Percentiles rank a stretch among this genome's conserved stretches.
Conservation (phyloP, 2,329 filamentous ascomycete species). For the Cladophialophora yegresii region DNA sequence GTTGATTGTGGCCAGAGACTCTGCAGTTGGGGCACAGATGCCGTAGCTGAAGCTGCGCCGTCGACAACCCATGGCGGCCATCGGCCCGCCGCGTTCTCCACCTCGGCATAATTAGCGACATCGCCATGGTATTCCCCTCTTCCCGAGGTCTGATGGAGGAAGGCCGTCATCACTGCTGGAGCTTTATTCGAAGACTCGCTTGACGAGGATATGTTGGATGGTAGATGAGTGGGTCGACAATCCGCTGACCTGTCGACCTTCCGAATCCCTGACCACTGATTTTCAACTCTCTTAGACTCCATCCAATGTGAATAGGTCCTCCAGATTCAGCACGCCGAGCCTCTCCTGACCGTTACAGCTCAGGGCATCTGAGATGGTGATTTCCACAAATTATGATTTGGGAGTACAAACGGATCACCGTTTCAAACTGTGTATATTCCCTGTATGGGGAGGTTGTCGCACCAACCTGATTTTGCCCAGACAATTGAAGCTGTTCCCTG, state of each 20-base stretch:
- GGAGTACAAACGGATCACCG: conserved; percentile 9
- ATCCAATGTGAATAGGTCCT: neutral
- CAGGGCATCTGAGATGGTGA: neutral
- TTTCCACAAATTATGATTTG: neutral
- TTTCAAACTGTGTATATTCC: conserved; percentile 27
- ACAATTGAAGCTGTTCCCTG: conserved; percentile 26
- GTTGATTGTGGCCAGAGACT: neutral
- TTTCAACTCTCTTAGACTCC: neutral
- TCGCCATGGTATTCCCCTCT: neutral
- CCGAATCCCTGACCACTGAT: neutral
- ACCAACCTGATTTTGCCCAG: conserved; percentile 28
- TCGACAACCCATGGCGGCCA: neutral
- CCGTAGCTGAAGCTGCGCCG: neutral
- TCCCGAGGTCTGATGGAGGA: neutral
- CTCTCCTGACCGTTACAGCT: neutral
- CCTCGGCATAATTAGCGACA: neutral
- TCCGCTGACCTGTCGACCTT: neutral
- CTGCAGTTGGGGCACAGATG: neutral
- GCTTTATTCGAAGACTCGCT: neutral
- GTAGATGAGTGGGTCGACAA: neutral
- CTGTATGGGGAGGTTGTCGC: conserved; percentile 28
- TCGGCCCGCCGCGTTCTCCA: neutral
- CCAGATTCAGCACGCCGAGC: neutral
- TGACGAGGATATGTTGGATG: neutral
- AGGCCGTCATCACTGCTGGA: neutral